Conservation (phyloP, 192 early-diverging fungal species). For the Backusella tuberculispora region DNA sequence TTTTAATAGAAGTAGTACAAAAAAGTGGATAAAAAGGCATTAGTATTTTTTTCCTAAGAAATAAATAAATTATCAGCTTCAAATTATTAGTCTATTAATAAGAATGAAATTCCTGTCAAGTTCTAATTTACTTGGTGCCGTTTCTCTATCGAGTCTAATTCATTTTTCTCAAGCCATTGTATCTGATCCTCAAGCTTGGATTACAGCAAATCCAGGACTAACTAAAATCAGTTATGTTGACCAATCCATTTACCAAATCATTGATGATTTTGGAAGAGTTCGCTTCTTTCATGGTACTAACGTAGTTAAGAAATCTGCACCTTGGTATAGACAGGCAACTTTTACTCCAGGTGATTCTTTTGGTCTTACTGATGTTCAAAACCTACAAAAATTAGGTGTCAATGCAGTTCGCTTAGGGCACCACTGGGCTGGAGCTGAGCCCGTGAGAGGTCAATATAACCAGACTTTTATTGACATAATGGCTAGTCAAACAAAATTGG, state of each 20-base stretch:
- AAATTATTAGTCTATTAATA: not conserved
- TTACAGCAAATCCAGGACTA: conserved; percentile 33
- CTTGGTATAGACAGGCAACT: conserved; percentile 46
- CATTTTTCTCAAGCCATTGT: not conserved
- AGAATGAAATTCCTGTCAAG: not conserved
- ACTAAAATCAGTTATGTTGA: conserved; percentile 51
- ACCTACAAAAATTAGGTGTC: conserved; percentile 38
- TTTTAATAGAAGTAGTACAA: not conserved
- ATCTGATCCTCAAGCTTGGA: conserved; percentile 26
- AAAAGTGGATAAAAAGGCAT: not conserved
- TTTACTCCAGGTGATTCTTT: conserved; percentile 56
- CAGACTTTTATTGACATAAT: conserved; percentile 59
- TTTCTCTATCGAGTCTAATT: not conserved
- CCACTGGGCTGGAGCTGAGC: conserved; percentile 70
- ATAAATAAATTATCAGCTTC: not conserved
- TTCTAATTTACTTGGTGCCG: not conserved
- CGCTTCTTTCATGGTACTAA: conserved; percentile 63
- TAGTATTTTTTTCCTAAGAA: not conserved
- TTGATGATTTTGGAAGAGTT: conserved; percentile 52
- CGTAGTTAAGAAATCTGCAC: conserved; percentile 59
- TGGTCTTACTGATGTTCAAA: conserved; percentile 46
- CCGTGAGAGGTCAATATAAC: conserved; percentile 59
- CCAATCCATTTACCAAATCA: conserved; percentile 42
- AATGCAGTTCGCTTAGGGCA: conserved; percentile 45
- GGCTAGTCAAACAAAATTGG: conserved; percentile 49